Conservation (phyloP, 768 basidiomycete genomes). For the Nidularia pulvinata region DNA sequence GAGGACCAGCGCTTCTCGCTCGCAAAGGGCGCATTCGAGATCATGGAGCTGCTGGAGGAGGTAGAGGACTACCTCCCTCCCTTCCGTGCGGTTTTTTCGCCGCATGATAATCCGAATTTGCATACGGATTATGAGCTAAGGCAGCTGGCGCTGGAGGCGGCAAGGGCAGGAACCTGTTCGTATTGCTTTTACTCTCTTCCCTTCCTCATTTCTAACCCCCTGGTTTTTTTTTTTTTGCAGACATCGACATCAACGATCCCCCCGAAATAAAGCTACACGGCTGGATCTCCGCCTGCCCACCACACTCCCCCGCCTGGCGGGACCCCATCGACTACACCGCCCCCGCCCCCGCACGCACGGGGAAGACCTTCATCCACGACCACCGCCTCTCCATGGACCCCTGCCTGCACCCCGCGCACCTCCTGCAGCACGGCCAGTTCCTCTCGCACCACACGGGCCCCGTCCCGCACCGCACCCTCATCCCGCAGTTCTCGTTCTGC, state of each 20-base stretch:
- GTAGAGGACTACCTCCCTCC: constrained; percentile 39
- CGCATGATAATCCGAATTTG: constrained; percentile 45
- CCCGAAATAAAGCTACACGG: constrained; percentile 25
- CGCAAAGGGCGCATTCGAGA: constrained; percentile 23
- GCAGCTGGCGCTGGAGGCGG: constrained; percentile 29
- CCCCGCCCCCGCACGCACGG: constrained; percentile 11
- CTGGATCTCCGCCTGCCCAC: constrained; percentile 37
- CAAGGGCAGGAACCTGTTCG: constrained; percentile 32
- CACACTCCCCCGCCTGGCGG: constrained; percentile 25
- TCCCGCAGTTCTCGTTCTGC: constrained; percentile 53
- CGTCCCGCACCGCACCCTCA: constrained; percentile 29
- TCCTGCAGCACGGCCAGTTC: constrained; percentile 47
- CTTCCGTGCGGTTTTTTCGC: constrained; percentile 51
- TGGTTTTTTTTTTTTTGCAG: too few species aligned
- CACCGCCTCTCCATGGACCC: constrained; percentile 45
- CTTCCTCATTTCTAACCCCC: background rate
- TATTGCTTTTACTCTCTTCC: background rate
- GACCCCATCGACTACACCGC: constrained; percentile 21
- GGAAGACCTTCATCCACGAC: constrained; percentile 44
- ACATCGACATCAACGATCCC: constrained; percentile 26
- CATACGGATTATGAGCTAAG: constrained; percentile 32
- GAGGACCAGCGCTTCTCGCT: constrained; percentile 14
- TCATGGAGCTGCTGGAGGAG: constrained; percentile 36
- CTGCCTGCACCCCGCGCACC: constrained; percentile 36
- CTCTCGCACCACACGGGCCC: constrained; percentile 48